Percentiles rank a stretch among this genome's conserved stretches.
phyloP scores from a whole-genome alignment of 2,329 filamentous ascomycete species.

The Pseudocercospora pini-densiflorae region DNA sequence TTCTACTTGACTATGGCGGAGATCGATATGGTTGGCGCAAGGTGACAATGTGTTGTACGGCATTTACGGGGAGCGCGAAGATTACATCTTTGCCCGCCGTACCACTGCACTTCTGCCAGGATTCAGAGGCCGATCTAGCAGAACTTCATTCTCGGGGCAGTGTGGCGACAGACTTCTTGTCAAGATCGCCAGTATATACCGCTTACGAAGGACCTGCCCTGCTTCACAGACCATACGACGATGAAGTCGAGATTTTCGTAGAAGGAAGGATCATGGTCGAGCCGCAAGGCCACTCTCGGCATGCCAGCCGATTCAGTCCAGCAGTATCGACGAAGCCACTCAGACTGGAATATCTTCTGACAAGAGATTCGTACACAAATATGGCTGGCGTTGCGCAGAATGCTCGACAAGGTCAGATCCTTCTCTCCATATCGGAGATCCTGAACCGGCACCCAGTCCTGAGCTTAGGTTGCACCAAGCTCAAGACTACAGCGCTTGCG shows the following conservation, averaged over 20 bases:
- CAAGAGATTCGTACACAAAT: constrained; percentile 19
- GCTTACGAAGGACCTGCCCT: constrained; percentile 19
- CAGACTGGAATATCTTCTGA: constrained; percentile 21
- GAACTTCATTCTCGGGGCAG: constrained; percentile 14
- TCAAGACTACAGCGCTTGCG: not conserved
- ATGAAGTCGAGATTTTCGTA: constrained; percentile 22
- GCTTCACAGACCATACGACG: constrained; percentile 18
- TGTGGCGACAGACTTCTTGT: constrained; percentile 5
- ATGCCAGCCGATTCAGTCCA: constrained; percentile 20
- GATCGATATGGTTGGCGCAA: constrained; percentile 21
- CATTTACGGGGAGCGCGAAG: constrained; percentile 18
- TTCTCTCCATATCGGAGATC: constrained; percentile 14
- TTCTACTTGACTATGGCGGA: constrained; percentile 23
- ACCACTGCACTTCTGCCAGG: constrained; percentile 17
- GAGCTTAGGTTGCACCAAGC: constrained; percentile 6
- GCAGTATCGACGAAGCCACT: constrained; percentile 22
- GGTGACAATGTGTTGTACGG: constrained; percentile 10
- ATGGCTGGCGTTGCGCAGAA: constrained; percentile 7
- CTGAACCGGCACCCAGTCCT: constrained; percentile 19
- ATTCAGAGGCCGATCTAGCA: not conserved
- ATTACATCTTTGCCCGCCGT: constrained; percentile 15
- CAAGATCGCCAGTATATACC: constrained; percentile 16
- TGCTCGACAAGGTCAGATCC: constrained; percentile 1
- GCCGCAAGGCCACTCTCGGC: constrained; percentile 19
- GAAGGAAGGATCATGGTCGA: constrained; percentile 23